Evolutionary conservation across 106 monocot species (phyloP).

Genomic region (Posidonia australis): DNA sequence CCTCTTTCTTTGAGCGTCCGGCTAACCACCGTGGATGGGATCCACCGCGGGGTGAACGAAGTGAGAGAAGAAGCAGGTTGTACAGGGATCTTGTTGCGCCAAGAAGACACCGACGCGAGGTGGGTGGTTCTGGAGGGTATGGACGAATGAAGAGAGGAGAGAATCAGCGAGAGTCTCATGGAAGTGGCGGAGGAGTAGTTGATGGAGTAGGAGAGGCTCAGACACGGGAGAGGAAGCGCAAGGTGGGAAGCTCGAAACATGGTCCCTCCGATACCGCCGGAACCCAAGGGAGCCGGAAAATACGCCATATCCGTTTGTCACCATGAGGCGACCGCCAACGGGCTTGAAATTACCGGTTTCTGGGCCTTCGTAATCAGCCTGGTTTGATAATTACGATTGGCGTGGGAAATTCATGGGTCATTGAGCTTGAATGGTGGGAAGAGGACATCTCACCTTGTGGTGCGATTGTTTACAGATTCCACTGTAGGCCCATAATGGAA

Average conservation of each 20-base stretch:
- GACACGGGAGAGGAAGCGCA: not conserved
- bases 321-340: no score
- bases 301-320: no score
- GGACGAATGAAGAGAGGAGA: not conserved
- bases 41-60: conserved; percentile 9
- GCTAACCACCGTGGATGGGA: conserved; percentile 18
- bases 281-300: no score
- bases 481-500: no score
- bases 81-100: not conserved
- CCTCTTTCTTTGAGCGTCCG: conserved; percentile 29
- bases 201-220: not conserved
- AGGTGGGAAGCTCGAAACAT: not conserved
- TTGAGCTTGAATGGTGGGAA: no score
- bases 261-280: not conserved
- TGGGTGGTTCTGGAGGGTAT: not conserved
- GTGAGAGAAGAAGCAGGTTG: not conserved
- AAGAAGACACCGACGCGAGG: not conserved
- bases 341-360: no score
- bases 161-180: not conserved
- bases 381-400: no score
- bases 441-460: no score
- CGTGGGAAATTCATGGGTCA: no score
- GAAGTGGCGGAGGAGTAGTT: not conserved
- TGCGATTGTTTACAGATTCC: no score
- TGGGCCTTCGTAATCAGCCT: no score